A percentile compares a stretch with the other conserved stretches of the same genome.
Evolutionary conservation across 73 alveolate genomes (phyloP).

Genomic region (Paramecium bursaria): DNA sequence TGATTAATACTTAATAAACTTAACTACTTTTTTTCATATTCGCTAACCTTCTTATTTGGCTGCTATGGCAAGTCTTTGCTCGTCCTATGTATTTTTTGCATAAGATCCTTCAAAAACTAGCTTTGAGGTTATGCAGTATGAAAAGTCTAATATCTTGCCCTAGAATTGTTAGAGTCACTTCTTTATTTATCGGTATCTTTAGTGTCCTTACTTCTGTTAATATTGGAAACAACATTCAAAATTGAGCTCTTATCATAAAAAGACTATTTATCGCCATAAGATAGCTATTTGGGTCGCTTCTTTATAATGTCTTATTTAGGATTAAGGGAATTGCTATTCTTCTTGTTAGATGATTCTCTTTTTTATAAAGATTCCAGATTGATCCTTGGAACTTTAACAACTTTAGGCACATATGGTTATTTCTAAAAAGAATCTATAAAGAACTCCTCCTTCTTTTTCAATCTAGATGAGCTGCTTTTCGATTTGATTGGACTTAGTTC

Average conservation of each 20-base stretch:
- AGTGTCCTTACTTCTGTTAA: constrained; percentile 14
- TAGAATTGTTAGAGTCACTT: constrained; percentile 45
- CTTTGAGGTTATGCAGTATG: constrained; percentile 17
- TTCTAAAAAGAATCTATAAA: too few species aligned
- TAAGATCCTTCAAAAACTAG: constrained; percentile 12
- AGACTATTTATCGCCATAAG: background rate
- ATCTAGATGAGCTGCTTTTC: too few species aligned
- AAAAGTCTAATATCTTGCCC: constrained; percentile 29
- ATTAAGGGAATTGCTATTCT: too few species aligned
- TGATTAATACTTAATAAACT: constrained; percentile 22
- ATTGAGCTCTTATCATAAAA: constrained; percentile 33
- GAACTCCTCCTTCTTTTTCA: too few species aligned
- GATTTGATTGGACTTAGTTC: constrained; percentile 29
- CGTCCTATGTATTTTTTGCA: constrained; percentile 20
- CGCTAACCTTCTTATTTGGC: constrained; percentile 48
- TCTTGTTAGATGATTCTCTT: too few species aligned
- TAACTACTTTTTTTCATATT: constrained; percentile 37
- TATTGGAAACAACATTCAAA: background rate
- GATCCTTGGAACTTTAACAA: too few species aligned
- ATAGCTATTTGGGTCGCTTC: constrained; percentile 8
- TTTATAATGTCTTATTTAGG: too few species aligned
- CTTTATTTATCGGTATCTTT: constrained; percentile 51
- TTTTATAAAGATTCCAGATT: too few species aligned
- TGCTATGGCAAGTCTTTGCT: background rate
- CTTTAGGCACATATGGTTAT: too few species aligned